Evolutionary conservation across 2,329 filamentous ascomycete species (phyloP).

Genomic region (Monilinia aucupariae): DNA sequence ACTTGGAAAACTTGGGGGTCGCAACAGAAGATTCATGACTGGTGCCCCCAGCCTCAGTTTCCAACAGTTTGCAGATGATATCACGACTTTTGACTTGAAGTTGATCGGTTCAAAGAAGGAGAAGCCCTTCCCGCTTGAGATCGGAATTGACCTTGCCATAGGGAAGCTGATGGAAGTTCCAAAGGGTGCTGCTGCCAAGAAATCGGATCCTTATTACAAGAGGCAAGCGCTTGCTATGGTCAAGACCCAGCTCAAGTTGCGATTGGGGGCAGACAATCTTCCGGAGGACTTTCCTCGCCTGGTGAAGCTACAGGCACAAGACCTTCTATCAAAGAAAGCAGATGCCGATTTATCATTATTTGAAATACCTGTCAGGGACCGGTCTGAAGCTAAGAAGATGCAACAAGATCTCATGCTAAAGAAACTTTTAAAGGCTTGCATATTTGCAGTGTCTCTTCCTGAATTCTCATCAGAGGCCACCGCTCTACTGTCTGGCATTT

Average conservation of each 20-base stretch:
- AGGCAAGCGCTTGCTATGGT: constrained; percentile 86
- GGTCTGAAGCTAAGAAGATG: constrained; percentile 81
- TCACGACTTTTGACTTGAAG: constrained; percentile 79
- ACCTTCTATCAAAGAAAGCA: constrained; percentile 67
- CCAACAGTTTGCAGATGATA: constrained; percentile 80
- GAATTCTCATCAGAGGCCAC: constrained; percentile 74
- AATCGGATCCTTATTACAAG: constrained; percentile 77
- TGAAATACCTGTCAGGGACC: constrained; percentile 69
- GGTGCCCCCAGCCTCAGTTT: constrained; percentile 80
- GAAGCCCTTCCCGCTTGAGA: constrained; percentile 76
- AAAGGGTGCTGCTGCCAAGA: constrained; percentile 51
- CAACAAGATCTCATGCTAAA: constrained; percentile 77
- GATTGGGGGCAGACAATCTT: constrained; percentile 79
- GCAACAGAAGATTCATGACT: constrained; percentile 93
- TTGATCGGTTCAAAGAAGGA: constrained; percentile 87
- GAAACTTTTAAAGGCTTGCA: constrained; percentile 81
- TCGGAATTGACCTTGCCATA: constrained; percentile 85
- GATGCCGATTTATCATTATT: constrained; percentile 67
- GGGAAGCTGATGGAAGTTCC: constrained; percentile 78
- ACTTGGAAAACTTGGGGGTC: constrained; percentile 88
- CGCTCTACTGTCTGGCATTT: constrained; percentile 71
- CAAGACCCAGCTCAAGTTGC: constrained; percentile 81
- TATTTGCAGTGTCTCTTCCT: constrained; percentile 77
- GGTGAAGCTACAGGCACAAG: constrained; percentile 83
- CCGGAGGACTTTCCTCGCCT: constrained; percentile 84